Conservation (phyloP, 2,329 filamentous ascomycete genomes). For the Onygenales sp. region DNA sequence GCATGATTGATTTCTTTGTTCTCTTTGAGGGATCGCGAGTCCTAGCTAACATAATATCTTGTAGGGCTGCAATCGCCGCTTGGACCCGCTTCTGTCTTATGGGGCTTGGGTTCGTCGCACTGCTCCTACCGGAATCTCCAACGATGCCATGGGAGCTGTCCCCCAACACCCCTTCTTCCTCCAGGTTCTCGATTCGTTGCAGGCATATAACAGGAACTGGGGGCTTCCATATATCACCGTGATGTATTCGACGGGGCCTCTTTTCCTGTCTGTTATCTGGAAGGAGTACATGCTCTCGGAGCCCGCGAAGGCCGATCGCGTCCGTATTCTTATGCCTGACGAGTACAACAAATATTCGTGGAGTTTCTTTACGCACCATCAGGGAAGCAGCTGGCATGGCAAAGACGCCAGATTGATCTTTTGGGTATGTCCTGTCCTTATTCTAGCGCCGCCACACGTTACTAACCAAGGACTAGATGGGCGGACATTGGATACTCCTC, state of each 20-base stretch:
- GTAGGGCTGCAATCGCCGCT: slow-evolving; percentile 57
- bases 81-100: slow-evolving; percentile 60
- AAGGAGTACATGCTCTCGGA: slow-evolving; percentile 55
- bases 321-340: slow-evolving; percentile 59
- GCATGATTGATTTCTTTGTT: background rate
- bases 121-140: slow-evolving; percentile 66
- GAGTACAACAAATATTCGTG: slow-evolving; percentile 60
- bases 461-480: slow-evolving; percentile 32
- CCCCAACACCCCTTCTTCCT: slow-evolving; percentile 67
- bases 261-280: slow-evolving; percentile 69
- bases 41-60: slow-evolving; percentile 9
- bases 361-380: slow-evolving; percentile 62
- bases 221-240: slow-evolving; percentile 64
- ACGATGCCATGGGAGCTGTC: slow-evolving; percentile 68
- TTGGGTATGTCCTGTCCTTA: slow-evolving; percentile 38
- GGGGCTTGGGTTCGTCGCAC: slow-evolving; percentile 64
- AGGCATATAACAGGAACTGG: slow-evolving; percentile 61
- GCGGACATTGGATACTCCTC: slow-evolving; percentile 47
- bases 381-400: slow-evolving; percentile 57
- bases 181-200: slow-evolving; percentile 57
- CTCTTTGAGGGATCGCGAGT: background rate
- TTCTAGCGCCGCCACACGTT: background rate
- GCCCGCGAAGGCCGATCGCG: slow-evolving; percentile 39
- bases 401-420: slow-evolving; percentile 56
- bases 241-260: slow-evolving; percentile 68